Evolutionary conservation across 2,329 filamentous ascomycete species (phyloP).

Genomic region (Emergomyces orientalis): DNA sequence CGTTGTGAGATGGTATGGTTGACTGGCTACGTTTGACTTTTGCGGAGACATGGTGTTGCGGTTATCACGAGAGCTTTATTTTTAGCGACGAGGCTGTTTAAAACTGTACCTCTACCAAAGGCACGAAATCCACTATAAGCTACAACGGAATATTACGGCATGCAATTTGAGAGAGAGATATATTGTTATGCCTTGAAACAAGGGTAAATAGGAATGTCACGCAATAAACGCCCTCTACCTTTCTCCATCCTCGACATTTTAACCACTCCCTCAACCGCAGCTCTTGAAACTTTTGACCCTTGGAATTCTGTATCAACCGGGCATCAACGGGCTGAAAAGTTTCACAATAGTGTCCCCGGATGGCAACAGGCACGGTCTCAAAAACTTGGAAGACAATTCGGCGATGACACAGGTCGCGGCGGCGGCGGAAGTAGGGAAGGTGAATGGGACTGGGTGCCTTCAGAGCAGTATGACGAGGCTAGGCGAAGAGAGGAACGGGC

Average conservation of each 20-base stretch:
- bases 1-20: too few species aligned
- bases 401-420: conserved; percentile 15
- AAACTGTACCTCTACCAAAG: too few species aligned
- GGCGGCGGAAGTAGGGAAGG: conserved; percentile 38
- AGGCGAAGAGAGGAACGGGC: conserved; percentile 23
- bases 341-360: conserved; percentile 14
- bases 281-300: conserved; percentile 19
- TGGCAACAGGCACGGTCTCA: conserved; percentile 16
- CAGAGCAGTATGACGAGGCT: conserved; percentile 18
- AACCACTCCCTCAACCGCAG: conserved; percentile 16
- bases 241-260: conserved; percentile 19
- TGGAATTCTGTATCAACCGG: conserved; percentile 18
- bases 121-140: too few species aligned
- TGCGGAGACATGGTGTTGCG: too few species aligned
- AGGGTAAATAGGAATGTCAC: conserved; percentile 11
- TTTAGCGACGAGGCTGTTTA: too few species aligned
- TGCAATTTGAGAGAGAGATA: background rate
- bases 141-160: too few species aligned
- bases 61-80: too few species aligned
- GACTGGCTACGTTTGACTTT: too few species aligned
- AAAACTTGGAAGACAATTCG: conserved; percentile 15
- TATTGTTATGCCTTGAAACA: background rate
- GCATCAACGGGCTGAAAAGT: conserved; percentile 18
- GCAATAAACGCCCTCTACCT: conserved; percentile 19
- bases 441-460: conserved; percentile 42